phyloP scores from a whole-genome alignment of 2,329 filamentous ascomycete species.

The Pyrenophora tritici-repentis region DNA sequence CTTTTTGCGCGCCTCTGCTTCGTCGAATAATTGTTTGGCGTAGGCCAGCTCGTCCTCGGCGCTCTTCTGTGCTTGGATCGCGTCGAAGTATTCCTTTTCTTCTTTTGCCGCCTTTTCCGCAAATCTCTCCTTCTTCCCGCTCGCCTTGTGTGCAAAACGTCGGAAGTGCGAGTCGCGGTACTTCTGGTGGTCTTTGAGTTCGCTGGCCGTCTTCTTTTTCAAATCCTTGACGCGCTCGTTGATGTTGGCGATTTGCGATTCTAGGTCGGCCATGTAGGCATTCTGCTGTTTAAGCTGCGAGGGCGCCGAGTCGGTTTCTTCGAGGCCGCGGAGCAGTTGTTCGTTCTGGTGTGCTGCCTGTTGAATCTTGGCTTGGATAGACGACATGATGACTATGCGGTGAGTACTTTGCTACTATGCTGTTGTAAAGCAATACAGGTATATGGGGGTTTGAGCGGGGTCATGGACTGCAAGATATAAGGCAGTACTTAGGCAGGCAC shows the following conservation, averaged over 20 bases:
- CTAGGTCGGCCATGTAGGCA: slow-evolving; percentile 35
- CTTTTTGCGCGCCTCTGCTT: slow-evolving; percentile 28
- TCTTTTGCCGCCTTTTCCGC: slow-evolving; percentile 42
- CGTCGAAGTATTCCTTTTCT: slow-evolving; percentile 44
- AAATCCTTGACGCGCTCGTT: slow-evolving; percentile 23
- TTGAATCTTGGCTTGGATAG: slow-evolving; percentile 33
- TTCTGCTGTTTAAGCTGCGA: slow-evolving; percentile 40
- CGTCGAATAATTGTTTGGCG: slow-evolving; percentile 26
- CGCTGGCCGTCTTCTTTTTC: slow-evolving; percentile 23
- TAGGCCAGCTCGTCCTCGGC: slow-evolving; percentile 40
- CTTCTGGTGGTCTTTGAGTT: slow-evolving; percentile 42
- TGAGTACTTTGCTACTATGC: not conserved
- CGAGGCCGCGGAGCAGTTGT: slow-evolving; percentile 31
- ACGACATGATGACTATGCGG: slow-evolving; percentile 20
- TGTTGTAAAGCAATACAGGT: not conserved
- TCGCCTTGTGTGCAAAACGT: slow-evolving; percentile 41
- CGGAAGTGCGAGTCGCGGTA: slow-evolving; percentile 41
- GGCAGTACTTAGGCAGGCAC: not conserved
- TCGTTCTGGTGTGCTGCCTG: slow-evolving; percentile 34
- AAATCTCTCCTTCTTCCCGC: slow-evolving; percentile 35
- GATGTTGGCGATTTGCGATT: slow-evolving; percentile 27
- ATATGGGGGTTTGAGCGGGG: not conserved
- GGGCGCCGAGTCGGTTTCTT: slow-evolving; percentile 37
- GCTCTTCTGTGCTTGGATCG: slow-evolving; percentile 39
- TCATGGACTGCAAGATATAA: not conserved